A percentile compares a stretch with the other conserved stretches of the same genome.
These are phyloP conservation scores for Acrocalymma vagum DNA, from an alignment of 2,329 filamentous ascomycete species.

Conservation along the genomic window DNA sequence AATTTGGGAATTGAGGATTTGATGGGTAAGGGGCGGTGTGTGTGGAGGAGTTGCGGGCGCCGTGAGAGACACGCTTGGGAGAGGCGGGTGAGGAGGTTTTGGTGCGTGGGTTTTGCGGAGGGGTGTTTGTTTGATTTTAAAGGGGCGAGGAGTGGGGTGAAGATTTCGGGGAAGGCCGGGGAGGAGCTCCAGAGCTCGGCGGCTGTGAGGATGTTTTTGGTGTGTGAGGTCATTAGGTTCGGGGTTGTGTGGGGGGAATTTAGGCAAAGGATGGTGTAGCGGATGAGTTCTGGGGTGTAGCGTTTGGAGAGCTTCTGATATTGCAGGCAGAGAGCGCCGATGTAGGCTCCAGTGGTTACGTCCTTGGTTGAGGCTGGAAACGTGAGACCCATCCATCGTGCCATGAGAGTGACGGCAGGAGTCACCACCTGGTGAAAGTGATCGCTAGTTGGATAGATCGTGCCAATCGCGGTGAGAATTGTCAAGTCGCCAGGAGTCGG, in stretches of 20 bases:
- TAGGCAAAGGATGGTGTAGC: constrained; percentile 80
- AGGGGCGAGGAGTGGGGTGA: constrained; percentile 64
- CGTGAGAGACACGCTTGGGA: constrained; percentile 71
- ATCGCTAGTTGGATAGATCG: constrained; percentile 93
- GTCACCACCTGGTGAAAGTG: constrained; percentile 97
- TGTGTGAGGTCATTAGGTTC: constrained; percentile 66
- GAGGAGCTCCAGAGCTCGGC: constrained; percentile 78
- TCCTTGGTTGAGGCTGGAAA: constrained; percentile 72
- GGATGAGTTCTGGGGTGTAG: constrained; percentile 87
- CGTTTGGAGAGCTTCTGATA: constrained; percentile 86
- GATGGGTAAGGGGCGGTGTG: constrained; percentile 88
- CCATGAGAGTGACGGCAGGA: constrained; percentile 85
- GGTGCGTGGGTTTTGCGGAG: constrained; percentile 66
- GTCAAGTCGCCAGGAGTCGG: constrained; percentile 75
- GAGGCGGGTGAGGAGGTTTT: constrained; percentile 69
- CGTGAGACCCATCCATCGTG: constrained; percentile 82
- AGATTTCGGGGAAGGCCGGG: constrained; percentile 80
- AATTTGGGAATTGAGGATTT: constrained; percentile 92
- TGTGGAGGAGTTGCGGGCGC: constrained; percentile 84
- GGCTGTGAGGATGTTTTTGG: constrained; percentile 72
- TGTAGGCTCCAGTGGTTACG: constrained; percentile 76
- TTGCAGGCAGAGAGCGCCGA: constrained; percentile 80
- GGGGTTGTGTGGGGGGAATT: constrained; percentile 47
- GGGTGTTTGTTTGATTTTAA: constrained; percentile 40
- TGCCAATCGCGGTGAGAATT: constrained; percentile 82